These are phyloP conservation scores for Penicillium sp. DNA, from an alignment of 2,329 filamentous ascomycete genomes.

Conservation along the genomic window DNA sequence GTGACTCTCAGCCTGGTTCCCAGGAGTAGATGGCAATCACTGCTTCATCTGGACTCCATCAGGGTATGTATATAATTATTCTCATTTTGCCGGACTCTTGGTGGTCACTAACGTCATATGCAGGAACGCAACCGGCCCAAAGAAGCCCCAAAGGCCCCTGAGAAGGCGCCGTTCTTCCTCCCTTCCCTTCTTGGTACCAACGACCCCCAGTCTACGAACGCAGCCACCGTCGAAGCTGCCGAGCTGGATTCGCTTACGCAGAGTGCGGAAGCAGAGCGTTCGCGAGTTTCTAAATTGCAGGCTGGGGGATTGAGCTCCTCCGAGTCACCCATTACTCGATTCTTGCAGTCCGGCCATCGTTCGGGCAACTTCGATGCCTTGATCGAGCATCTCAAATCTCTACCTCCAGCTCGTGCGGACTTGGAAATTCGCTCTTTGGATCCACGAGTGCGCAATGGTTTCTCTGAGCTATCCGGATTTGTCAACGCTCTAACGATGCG, in stretches of 20 bases:
- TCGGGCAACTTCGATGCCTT: slow-evolving; percentile 65
- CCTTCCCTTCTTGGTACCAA: slow-evolving; percentile 47
- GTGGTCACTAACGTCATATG: slow-evolving; percentile 14
- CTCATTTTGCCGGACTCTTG: not conserved
- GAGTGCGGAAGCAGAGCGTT: slow-evolving; percentile 51
- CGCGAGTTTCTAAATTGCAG: slow-evolving; percentile 69
- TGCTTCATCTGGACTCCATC: slow-evolving; percentile 88
- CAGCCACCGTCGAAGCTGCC: slow-evolving; percentile 27
- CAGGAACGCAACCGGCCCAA: slow-evolving; percentile 89
- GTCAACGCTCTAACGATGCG: slow-evolving; percentile 74
- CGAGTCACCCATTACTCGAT: slow-evolving; percentile 46
- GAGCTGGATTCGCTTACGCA: slow-evolving; percentile 31
- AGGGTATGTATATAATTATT: slow-evolving; percentile 40
- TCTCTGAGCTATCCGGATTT: slow-evolving; percentile 75
- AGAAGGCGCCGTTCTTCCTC: slow-evolving; percentile 95
- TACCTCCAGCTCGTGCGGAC: slow-evolving; percentile 83
- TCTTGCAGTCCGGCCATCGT: slow-evolving; percentile 47
- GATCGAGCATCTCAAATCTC: slow-evolving; percentile 72
- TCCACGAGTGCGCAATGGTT: slow-evolving; percentile 39
- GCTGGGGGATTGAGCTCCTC: slow-evolving; percentile 35
- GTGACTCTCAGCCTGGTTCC: slow-evolving; percentile 88
- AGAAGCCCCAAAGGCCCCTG: slow-evolving; percentile 84
- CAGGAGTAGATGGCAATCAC: slow-evolving; percentile 87
- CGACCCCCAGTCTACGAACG: slow-evolving; percentile 18
- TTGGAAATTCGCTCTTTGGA: slow-evolving; percentile 82